Conservation (phyloP, 1,284 basidiomycete genomes). For the Cryptococcus sp. region DNA sequence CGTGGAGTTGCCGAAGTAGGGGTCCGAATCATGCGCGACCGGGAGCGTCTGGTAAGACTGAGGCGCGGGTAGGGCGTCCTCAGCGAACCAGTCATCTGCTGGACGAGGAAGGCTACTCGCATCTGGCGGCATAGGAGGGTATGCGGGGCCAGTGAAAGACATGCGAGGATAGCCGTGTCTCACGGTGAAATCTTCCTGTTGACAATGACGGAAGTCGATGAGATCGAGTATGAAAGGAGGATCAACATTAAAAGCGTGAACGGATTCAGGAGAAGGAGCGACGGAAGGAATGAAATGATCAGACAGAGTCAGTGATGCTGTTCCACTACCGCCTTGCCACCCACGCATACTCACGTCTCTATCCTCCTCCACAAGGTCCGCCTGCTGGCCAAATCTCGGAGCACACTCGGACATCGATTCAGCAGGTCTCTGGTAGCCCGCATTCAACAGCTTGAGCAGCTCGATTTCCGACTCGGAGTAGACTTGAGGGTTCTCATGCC, state of each 20-base stretch:
- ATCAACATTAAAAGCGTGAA: constrained; percentile 3
- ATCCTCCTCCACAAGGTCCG: constrained; percentile 7
- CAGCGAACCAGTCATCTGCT: constrained; percentile 11
- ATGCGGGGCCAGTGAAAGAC: constrained; percentile 13
- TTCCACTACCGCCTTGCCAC: not conserved
- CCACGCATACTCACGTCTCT: constrained; percentile 9
- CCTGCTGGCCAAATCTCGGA: not conserved
- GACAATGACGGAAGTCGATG: not conserved
- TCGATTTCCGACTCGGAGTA: constrained; percentile 10
- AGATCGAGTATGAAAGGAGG: constrained; percentile 19
- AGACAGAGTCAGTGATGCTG: constrained; percentile 1
- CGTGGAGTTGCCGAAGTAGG: not conserved
- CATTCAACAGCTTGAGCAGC: constrained; percentile 19
- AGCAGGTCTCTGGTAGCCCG: constrained; percentile 4
- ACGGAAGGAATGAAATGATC: constrained; percentile 1
- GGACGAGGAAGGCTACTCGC: constrained; percentile 14
- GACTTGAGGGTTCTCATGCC: constrained; percentile 5
- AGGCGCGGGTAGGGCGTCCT: constrained; percentile 2
- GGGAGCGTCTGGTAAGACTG: too few species aligned
- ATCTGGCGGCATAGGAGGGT: constrained; percentile 15
- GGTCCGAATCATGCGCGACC: too few species aligned
- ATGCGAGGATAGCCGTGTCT: constrained; percentile 12
- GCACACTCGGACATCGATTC: constrained; percentile 1
- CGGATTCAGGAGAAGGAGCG: not conserved
- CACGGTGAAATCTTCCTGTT: constrained; percentile 15